A percentile compares a stretch with the other conserved stretches of the same genome.
phyloP scores from a whole-genome alignment of 176 grass and related monocot species.

The Ensete ventricosum region DNA sequence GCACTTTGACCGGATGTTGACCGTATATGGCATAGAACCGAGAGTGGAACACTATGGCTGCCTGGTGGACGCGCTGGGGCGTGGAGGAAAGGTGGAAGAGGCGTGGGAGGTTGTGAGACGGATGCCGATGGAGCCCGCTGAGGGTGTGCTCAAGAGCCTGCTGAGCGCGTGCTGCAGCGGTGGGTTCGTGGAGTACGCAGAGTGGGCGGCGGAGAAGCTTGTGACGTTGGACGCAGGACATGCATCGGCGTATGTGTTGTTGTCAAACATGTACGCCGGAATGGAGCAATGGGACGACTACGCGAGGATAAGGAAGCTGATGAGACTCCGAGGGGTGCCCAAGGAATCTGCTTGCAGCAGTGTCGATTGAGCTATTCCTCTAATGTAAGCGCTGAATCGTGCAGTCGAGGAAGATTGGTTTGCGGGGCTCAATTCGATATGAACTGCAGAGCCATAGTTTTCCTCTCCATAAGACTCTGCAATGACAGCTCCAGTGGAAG shows the following conservation, averaged over 20 bases:
- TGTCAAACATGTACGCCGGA: conserved; percentile 16
- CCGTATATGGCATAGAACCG: conserved; percentile 12
- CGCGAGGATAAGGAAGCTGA: conserved; percentile 4
- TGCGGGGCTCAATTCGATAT: background rate
- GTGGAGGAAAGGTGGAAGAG: background rate
- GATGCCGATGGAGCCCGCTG: conserved; percentile 6
- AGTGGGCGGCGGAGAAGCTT: conserved; percentile 15
- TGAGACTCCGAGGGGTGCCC: conserved; percentile 17
- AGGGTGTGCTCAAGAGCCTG: conserved; percentile 22
- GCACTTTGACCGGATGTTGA: conserved; percentile 2
- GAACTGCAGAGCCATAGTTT: too few relatives aligned
- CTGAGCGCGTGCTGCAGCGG: conserved; percentile 7
- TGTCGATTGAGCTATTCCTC: background rate
- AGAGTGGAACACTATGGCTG: conserved; percentile 18
- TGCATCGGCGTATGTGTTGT: conserved; percentile 14
- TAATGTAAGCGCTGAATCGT: background rate
- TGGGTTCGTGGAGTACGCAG: conserved; percentile 3
- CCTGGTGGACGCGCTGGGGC: conserved; percentile 17
- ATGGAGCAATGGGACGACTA: conserved; percentile 17
- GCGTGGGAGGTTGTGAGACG: conserved; percentile 10
- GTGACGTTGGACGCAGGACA: background rate
- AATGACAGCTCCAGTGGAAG: too few relatives aligned
- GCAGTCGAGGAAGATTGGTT: conserved; percentile 7
- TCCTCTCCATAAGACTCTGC: too few relatives aligned
- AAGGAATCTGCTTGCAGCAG: conserved; percentile 11